These are phyloP conservation scores for Pythium chondricola DNA, from an alignment of 352 stramenopile species.

Conservation along the genomic window DNA sequence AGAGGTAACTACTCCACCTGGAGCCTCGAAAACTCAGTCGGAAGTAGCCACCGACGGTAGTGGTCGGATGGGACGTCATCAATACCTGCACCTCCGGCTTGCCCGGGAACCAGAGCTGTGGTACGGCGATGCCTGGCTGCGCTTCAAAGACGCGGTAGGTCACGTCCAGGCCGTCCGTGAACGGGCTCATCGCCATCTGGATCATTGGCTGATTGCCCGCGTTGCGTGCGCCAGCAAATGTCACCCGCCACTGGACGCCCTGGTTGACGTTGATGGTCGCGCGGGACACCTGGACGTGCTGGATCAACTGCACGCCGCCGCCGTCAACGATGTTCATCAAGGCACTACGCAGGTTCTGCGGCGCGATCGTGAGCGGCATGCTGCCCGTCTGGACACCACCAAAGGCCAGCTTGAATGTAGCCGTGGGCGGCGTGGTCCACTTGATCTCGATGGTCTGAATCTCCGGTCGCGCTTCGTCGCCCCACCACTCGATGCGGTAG, in stretches of 20 bases:
- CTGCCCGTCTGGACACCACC: slow-evolving; percentile 54
- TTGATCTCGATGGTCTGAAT: slow-evolving; percentile 85
- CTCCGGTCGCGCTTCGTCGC: slow-evolving; percentile 35
- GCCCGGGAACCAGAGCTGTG: slow-evolving; percentile 42
- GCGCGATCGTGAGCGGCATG: slow-evolving; percentile 66
- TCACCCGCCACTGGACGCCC: slow-evolving; percentile 56
- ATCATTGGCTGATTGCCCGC: slow-evolving; percentile 54
- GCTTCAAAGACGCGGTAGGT: slow-evolving; percentile 43
- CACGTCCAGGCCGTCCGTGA: slow-evolving; percentile 20
- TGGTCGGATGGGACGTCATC: slow-evolving; percentile 39
- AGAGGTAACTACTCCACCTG: slow-evolving; percentile 61
- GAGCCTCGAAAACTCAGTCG: slow-evolving; percentile 69
- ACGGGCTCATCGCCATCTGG: slow-evolving; percentile 35
- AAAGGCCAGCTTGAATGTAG: slow-evolving; percentile 72
- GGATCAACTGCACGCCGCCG: slow-evolving; percentile 8
- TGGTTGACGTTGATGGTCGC: slow-evolving; percentile 36
- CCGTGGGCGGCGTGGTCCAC: slow-evolving; percentile 60
- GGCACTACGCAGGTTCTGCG: slow-evolving; percentile 75
- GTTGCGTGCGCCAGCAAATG: slow-evolving; percentile 21
- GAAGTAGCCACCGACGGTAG: slow-evolving; percentile 53
- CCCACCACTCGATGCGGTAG: slow-evolving; percentile 85
- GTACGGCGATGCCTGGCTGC: slow-evolving; percentile 34
- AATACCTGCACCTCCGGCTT: slow-evolving; percentile 70
- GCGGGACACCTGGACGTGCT: slow-evolving; percentile 41
- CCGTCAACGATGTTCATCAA: slow-evolving; percentile 87